Conservation (phyloP, 768 basidiomycete species). For the Boletales sp. region DNA sequence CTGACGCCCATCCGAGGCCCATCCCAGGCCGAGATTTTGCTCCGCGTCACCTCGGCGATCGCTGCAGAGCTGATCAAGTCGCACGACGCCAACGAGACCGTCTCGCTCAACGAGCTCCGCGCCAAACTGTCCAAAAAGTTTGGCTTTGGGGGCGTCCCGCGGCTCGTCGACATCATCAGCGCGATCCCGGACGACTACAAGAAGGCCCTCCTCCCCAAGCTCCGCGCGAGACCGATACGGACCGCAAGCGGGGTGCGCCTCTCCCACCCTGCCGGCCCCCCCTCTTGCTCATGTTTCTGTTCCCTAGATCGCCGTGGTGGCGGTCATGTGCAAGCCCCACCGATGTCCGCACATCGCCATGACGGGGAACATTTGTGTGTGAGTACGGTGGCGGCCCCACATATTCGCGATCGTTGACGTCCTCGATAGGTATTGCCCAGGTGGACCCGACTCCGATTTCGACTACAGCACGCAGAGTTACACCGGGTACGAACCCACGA, state of each 20-base stretch:
- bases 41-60: conserved; percentile 91
- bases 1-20: conserved; percentile 42
- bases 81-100: conserved; percentile 69
- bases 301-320: conserved; percentile 90
- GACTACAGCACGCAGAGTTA: conserved; percentile 98
- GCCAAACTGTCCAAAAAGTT: conserved; percentile 88
- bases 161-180: conserved; percentile 96
- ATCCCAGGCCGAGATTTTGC: conserved; percentile 85
- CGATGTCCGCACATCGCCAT: conserved; percentile 99
- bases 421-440: conserved; percentile 81
- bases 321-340: conserved; percentile 99
- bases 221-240: conserved; percentile 90
- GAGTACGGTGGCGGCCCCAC: conserved; percentile 25
- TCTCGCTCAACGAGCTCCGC: conserved; percentile 87
- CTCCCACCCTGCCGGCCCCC: not conserved
- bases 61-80: conserved; percentile 91
- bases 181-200: conserved; percentile 98
- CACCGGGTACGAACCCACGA: conserved; percentile 94
- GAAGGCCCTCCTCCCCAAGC: conserved; percentile 81
- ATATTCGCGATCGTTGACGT: conserved; percentile 5
- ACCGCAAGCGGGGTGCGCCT: conserved; percentile 88
- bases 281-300: not conserved
- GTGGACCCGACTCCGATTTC: conserved; percentile 98
- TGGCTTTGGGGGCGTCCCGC: conserved; percentile 79
- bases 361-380: conserved; percentile 99